Percentiles rank a stretch among this genome's conserved stretches.
phyloP scores from a whole-genome alignment of 129 eudicot species.

The Smallanthus sonchifolius region DNA sequence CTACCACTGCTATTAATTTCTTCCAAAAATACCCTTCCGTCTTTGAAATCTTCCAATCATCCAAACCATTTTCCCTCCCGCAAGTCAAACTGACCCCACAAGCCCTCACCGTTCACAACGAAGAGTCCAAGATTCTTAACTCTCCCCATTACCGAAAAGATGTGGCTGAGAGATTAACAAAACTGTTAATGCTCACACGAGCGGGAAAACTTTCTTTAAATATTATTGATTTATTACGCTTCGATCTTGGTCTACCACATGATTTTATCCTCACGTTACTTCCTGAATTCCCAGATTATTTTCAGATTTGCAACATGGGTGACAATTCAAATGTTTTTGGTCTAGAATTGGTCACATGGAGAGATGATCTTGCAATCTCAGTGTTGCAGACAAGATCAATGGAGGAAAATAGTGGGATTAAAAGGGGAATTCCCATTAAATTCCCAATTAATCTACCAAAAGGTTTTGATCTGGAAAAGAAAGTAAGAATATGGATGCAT shows the following conservation, averaged over 20 bases:
- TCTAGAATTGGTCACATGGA: constrained; percentile 73
- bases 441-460: constrained; percentile 60
- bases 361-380: constrained; percentile 50
- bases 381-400: constrained; percentile 38
- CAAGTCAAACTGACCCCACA: constrained; percentile 60
- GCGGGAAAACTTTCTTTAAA: constrained; percentile 47
- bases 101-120: constrained; percentile 48
- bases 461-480: constrained; percentile 87
- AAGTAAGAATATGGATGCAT: constrained; percentile 58
- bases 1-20: constrained; percentile 58
- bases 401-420: constrained; percentile 14
- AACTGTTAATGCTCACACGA: constrained; percentile 64
- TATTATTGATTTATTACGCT: constrained; percentile 44
- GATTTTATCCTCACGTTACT: constrained; percentile 49
- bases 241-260: constrained; percentile 77
- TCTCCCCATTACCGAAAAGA: constrained; percentile 29
- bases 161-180: constrained; percentile 51
- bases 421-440: constrained; percentile 31
- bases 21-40: constrained; percentile 63
- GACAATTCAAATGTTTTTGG: constrained; percentile 42
- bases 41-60: constrained; percentile 46
- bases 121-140: constrained; percentile 44
- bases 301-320: constrained; percentile 60
- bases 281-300: constrained; percentile 65
- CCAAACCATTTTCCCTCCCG: constrained; percentile 43